Evolutionary conservation across 257 asterid genomes (phyloP), one percentile per base, ranked within the genome.

Genomic region (Solanum virginianum): DNA sequence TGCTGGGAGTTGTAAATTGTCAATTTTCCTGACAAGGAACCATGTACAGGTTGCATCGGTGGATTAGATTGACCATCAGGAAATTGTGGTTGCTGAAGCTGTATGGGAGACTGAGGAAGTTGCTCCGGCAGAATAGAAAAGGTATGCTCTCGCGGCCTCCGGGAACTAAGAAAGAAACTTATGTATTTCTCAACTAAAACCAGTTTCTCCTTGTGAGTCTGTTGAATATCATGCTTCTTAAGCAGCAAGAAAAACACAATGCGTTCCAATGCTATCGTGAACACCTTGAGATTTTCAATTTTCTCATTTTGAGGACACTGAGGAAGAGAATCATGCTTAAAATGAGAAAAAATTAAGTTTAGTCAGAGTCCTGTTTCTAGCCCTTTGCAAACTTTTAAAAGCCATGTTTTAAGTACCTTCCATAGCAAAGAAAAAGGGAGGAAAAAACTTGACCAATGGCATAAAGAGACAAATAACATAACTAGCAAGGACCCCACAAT

Each of bases 321-420:
- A 84, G 97, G 94, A 88, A 88, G 89, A 80, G 94, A 83, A 86
- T 91, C 97, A 80, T 91, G 95, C 98, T 96, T 93, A 89, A 91
- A 88, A 80, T 55, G 77, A 84, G 83, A 49, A 26, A 6, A 6
- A 9, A 41, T 45, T 36, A 22, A 20, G 65, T 1, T 20, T 16
- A 56, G 26, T 57, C 26, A 57, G 13, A 57, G 13, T 20, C 65
- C 3, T 57, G 3, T 68, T 65, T 24, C 62, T 75, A 24, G 16
- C 45, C 45, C 62, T 8, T 22, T 49, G 22, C 45, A 22, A 16
- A 77, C 7, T 51, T 77, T 26, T 49, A 47, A 74, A 12, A 22
- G n/a, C 22, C 14, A 53, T 51, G 82, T 24, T 57, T 20, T 57
- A 57, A 57, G 11, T 57, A 8, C 65, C 24, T 57, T 24, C 26